Evolutionary conservation across 2,329 filamentous ascomycete genomes (phyloP), one percentile per base, ranked within the genome.

Genomic region (Pseudocercospora pini-densiflorae): DNA sequence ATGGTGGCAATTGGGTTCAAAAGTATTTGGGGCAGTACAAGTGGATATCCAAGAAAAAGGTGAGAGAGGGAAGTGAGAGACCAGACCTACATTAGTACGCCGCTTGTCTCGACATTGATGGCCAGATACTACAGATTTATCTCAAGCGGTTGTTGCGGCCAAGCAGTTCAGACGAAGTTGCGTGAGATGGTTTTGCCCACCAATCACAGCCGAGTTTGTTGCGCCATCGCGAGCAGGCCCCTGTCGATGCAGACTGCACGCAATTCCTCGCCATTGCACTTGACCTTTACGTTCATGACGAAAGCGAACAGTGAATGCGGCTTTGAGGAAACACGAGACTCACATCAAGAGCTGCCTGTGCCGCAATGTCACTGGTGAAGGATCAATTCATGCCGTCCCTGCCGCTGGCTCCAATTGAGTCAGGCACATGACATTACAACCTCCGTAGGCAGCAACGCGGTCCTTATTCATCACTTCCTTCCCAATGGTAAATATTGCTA

Each of bases 1-100:
- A 68, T 68, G 33, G n/a, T 64, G 54, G 43, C 33, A 2, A 24
- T 27, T 14, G 3, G 47, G 51, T 31, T 24, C 16, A 19, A 19
- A 27, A 24, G 16, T 55, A 1, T 27, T 19, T 10, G 2, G 24
- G 16, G 14, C 0, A 16, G 27, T 6, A 21, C 16, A 27, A 31
- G 27, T 16, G 27, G 16, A n/a, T 55, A 14, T n/a, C 16, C 4
- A 19, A 31, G 51, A 21, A 8, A 12, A 55, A 16, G 5, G 12
- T 5, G 8, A 5, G 19, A 24, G 19, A 24, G 19, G 21, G 23
- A 53, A 27, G 19, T 16, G 2, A 16, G 5, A n/a, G n/a, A 3
- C 2, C 24, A 54, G 23, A 54, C 51, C 24, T 54, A n/a, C 24
- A 6, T 29, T 33, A 27, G 27, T 9, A 10, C 24, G 24, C 49